phyloP scores from a whole-genome alignment of 2,329 filamentous ascomycete species.

The Simplicillium sp. region DNA sequence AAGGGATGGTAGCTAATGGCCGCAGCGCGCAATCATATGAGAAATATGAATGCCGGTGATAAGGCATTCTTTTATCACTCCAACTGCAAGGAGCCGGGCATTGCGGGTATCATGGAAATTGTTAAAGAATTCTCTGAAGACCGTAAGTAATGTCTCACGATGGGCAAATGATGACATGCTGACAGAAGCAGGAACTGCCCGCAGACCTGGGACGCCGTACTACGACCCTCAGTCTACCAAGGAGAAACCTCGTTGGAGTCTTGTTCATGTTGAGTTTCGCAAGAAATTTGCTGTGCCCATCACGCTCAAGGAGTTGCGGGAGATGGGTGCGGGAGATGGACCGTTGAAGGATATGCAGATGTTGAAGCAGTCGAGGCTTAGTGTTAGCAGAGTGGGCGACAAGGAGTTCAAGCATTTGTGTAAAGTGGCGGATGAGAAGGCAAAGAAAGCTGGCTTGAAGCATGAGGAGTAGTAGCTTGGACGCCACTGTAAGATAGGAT shows the following conservation, averaged over 20 bases:
- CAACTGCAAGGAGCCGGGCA: slow-evolving; percentile 81
- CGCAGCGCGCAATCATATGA: slow-evolving; percentile 75
- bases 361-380: slow-evolving; percentile 72
- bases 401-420: slow-evolving; percentile 59
- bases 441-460: slow-evolving; percentile 24
- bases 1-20: neutral
- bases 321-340: slow-evolving; percentile 43
- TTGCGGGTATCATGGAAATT: slow-evolving; percentile 83
- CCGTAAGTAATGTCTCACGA: slow-evolving; percentile 36
- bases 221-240: slow-evolving; percentile 67
- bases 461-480: slow-evolving; percentile 16
- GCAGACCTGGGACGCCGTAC: slow-evolving; percentile 48
- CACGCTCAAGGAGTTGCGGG: slow-evolving; percentile 61
- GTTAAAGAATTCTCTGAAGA: slow-evolving; percentile 77
- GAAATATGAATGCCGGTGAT: slow-evolving; percentile 84
- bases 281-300: slow-evolving; percentile 70
- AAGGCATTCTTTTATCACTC: slow-evolving; percentile 96
- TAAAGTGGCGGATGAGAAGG: slow-evolving; percentile 36
- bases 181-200: slow-evolving; percentile 17
- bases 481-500: no score
- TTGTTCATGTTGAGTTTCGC: slow-evolving; percentile 81
- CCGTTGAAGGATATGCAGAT: slow-evolving; percentile 70
- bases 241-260: slow-evolving; percentile 58
- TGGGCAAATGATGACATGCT: neutral
- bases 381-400: slow-evolving; percentile 60